Evolutionary conservation across 2,329 filamentous ascomycete species (phyloP).

Genomic region (Neonectria magnoliae): DNA sequence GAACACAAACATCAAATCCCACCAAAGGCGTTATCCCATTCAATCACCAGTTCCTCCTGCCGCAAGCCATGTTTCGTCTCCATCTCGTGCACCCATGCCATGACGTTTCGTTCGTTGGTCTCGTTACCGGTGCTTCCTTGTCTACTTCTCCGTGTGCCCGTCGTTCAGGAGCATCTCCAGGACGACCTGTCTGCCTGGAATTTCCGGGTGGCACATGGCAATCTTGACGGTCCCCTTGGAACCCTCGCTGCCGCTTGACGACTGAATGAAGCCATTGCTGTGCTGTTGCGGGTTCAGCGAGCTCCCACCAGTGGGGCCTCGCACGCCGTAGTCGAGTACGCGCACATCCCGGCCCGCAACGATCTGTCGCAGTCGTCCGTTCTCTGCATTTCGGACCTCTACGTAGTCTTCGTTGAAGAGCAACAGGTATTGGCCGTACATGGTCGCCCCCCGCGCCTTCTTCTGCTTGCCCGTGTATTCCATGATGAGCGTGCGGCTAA

Average conservation of each 20-base stretch:
- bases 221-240: constrained; percentile 87
- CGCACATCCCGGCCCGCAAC: constrained; percentile 91
- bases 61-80: constrained; percentile 6
- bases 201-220: constrained; percentile 92
- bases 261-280: constrained; percentile 49
- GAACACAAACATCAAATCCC: constrained; percentile 5
- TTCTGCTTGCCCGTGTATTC: constrained; percentile 93
- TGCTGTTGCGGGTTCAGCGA: constrained; percentile 48
- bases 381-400: constrained; percentile 96
- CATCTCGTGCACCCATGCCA: constrained; percentile 4
- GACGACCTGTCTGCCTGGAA: constrained; percentile 85
- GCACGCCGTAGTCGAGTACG: constrained; percentile 85
- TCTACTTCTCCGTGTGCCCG: constrained; percentile 68
- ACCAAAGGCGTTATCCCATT: constrained; percentile 10
- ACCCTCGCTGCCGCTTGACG: constrained; percentile 53
- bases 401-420: constrained; percentile 97
- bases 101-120: constrained; percentile 16
- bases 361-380: constrained; percentile 91
- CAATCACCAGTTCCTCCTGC: background rate
- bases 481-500: constrained; percentile 94
- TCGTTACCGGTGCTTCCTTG: constrained; percentile 5
- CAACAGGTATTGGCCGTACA: constrained; percentile 91
- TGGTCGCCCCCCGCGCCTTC: constrained; percentile 82
- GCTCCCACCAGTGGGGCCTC: constrained; percentile 66
- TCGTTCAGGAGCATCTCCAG: constrained; percentile 94